Evolutionary conservation across 148 eudicot species (phyloP).

Genomic region (Amaranthus cruentus): DNA sequence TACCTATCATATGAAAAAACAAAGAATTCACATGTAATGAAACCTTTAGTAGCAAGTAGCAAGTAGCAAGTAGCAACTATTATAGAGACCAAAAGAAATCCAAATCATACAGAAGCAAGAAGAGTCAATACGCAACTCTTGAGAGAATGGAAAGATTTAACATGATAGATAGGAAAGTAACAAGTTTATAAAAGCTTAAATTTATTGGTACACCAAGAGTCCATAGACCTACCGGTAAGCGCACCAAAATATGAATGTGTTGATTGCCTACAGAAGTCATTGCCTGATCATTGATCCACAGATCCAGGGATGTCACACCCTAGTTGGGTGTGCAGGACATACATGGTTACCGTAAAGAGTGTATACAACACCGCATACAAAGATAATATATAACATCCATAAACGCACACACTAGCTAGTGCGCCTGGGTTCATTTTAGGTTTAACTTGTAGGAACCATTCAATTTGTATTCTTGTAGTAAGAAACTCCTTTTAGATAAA

Average conservation of each 20-base stretch:
- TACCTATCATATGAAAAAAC: conserved; percentile 49
- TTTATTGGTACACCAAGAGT: background rate
- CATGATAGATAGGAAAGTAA: background rate
- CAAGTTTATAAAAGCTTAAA: background rate
- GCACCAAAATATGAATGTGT: background rate
- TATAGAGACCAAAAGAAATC: background rate
- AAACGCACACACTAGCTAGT: too few species aligned
- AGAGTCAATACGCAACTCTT: background rate
- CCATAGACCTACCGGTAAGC: background rate
- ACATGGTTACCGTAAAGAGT: background rate
- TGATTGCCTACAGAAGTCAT: background rate
- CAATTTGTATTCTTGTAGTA: too few species aligned
- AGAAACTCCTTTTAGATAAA: too few species aligned
- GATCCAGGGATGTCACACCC: background rate
- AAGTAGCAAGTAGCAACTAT: background rate
- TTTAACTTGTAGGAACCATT: too few species aligned
- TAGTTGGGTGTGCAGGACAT: background rate
- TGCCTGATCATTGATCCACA: background rate
- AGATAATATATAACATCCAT: too few species aligned
- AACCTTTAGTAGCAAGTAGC: background rate
- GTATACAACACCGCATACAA: too few species aligned
- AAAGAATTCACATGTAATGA: conserved; percentile 11
- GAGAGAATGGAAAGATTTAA: background rate
- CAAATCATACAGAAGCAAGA: background rate
- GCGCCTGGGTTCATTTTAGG: too few species aligned